Conservation (phyloP, 352 stramenopile genomes). For the Phytophthora pisi region DNA sequence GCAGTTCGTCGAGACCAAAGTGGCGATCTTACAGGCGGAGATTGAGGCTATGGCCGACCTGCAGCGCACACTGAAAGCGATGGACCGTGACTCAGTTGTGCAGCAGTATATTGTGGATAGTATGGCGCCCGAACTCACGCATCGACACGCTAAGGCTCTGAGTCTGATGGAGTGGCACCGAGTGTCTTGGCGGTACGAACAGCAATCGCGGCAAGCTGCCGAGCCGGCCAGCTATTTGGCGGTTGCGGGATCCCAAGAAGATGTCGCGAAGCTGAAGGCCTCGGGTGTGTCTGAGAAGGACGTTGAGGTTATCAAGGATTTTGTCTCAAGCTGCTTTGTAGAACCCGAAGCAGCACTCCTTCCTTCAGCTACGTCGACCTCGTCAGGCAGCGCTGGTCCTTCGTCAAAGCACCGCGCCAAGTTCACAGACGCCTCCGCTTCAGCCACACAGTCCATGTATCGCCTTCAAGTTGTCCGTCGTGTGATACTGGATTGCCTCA, state of each 20-base stretch:
- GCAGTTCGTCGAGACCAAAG: constrained; percentile 88
- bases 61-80: constrained; percentile 66
- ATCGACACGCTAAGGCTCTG: constrained; percentile 77
- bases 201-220: constrained; percentile 35
- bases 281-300: constrained; percentile 69
- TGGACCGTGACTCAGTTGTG: constrained; percentile 85
- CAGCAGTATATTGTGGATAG: constrained; percentile 88
- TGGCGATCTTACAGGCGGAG: constrained; percentile 79
- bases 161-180: constrained; percentile 84
- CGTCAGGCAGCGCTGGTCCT: constrained; percentile 16
- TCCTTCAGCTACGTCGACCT: constrained; percentile 12
- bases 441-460: constrained; percentile 60
- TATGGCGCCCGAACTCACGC: constrained; percentile 82
- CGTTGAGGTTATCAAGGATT: constrained; percentile 87
- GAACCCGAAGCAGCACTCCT: constrained; percentile 62
- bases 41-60: constrained; percentile 77
- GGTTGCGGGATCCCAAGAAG: constrained; percentile 40
- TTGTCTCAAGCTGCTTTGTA: constrained; percentile 83
- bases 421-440: constrained; percentile 64
- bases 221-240: constrained; percentile 62
- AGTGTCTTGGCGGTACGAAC: constrained; percentile 65
- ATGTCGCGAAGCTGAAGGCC: constrained; percentile 61
- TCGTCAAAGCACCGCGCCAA: constrained; percentile 63
- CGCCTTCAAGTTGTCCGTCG: constrained; percentile 71
- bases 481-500: constrained; percentile 64